Base-by-base conservation (phyloP, 306 rosid species). In the Castanopsis chinensis region DNA sequence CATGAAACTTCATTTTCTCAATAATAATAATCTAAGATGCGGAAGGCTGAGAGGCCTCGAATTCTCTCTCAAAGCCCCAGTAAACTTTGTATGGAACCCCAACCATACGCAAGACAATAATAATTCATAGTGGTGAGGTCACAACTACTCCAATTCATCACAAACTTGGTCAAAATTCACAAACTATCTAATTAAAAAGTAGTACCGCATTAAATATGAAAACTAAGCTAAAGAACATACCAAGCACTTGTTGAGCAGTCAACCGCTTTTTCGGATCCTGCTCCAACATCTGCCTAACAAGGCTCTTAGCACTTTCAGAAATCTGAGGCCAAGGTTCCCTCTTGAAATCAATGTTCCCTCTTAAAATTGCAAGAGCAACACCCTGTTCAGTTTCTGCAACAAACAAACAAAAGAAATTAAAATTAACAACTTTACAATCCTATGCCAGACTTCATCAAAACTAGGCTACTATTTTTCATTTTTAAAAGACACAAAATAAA, bases 301-400 rank as follows among this genome's bases (percentile, higher is more conserved):
- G 98, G 86, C 98, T 90, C 88, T 96, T 96, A 15, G 99, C 98
- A 88, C 88, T 85, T 43, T 93, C 97, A 5, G 99, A 96, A 77
- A 96, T 91, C 88, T 91, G 99, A 85, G 99, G 99, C 99, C 99
- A 96, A 2, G 99, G 99, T 68, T 93, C 98, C 88, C 99, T 91
- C 88, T 90, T 96, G 86, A 96, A 96, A 86, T 96, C 99, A 80
- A 96, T 84, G 33, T 88, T 92, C n/a, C 99, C 96, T 76, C 99
- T 91, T 86, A 96, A 86, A 64, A 96, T 96, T 5, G 99, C 98
- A 75, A 96, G 87, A 83, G 99, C 98, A 64, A 96, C 99, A 43
- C 98, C 99, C 87, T 92, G 93, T 76, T 96, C 99, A 18, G 89
- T 87, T 78, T 93, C 99, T 96, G 85, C 81, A 73, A 76, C 63